These are phyloP conservation scores for Lentinula edodes DNA, from an alignment of 768 basidiomycete genomes.

Conservation along the genomic window DNA sequence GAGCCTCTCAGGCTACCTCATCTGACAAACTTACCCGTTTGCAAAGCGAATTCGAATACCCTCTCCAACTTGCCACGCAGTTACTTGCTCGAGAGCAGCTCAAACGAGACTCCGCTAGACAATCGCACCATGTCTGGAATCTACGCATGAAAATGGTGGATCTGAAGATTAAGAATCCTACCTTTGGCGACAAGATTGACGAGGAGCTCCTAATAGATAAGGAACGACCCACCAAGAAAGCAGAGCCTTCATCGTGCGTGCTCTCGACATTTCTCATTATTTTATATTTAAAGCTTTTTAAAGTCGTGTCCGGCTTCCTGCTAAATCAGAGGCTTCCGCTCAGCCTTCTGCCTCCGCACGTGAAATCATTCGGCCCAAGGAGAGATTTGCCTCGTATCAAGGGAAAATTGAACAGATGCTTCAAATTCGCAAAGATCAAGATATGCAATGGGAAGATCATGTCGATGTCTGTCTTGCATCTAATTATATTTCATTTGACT, in stretches of 20 bases:
- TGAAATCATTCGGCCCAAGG: constrained; percentile 54
- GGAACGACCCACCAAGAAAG: constrained; percentile 57
- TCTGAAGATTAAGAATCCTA: constrained; percentile 71
- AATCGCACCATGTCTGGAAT: constrained; percentile 70
- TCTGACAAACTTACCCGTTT: constrained; percentile 86
- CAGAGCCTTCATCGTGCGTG: constrained; percentile 32
- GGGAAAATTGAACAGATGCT: constrained; percentile 59
- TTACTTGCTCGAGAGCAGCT: constrained; percentile 67
- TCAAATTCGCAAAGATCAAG: constrained; percentile 60
- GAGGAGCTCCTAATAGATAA: constrained; percentile 73
- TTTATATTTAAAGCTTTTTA: no score
- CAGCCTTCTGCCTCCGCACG: neutral
- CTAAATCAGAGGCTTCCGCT: neutral
- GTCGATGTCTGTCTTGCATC: constrained; percentile 58
- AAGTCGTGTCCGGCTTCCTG: constrained; percentile 1
- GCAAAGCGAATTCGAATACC: constrained; percentile 65
- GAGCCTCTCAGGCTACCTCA: constrained; percentile 83
- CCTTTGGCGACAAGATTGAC: constrained; percentile 56
- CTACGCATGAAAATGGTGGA: constrained; percentile 69
- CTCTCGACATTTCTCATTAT: constrained; percentile 9
- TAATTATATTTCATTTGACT: neutral
- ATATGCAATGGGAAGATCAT: constrained; percentile 82
- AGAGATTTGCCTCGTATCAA: constrained; percentile 56
- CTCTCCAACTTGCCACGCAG: constrained; percentile 66
- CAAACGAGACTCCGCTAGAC: constrained; percentile 62